Base-by-base conservation (phyloP, 352 stramenopile species). In the Pythium brassicae region DNA sequence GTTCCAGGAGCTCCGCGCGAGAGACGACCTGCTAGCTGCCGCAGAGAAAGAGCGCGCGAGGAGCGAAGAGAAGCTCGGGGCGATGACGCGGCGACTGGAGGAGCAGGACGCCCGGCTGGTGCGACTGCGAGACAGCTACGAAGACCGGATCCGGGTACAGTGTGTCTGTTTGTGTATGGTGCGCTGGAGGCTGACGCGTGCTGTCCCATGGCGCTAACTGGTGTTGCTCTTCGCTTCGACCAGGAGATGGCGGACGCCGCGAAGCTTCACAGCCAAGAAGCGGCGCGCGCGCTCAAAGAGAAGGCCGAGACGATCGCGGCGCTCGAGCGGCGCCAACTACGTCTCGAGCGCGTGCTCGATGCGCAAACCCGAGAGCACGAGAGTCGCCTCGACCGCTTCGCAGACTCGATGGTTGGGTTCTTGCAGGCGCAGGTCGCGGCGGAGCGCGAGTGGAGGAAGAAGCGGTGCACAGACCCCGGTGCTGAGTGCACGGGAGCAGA, bases 371-470 rank as follows among this genome's bases (percentile, higher is more conserved):
- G 80, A 50, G 74, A 74, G 27, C 68, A 82, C 39, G 77, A 92
- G 39, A 71, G 69, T 43, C 69, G 72, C n/a, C 69, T 86, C 32
- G 75, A 89, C 45, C 50, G 73, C 22, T 62, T 87, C 49, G 68
- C 74, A 0, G 74, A 86, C 57, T 77, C 78, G 17, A 69, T 86
- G 43, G 56, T 55, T 7, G 51, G 50, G 25, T 88, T 88, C 43
- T 35, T 90, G 10, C 80, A 87, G 58, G 68, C 83, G 23, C 75
- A 84, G 50, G 61, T 88, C n/a, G 54, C 61, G 7, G 59, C 52
- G 19, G 75, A 87, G 44, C 71, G 68, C 29, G 65, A 73, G 46
- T 68, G 68, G 26, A 58, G 75, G 37, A 67, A 82, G 46, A 66
- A 66, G 5, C 5, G 32, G 32, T 14, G 8, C 22, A 58, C 27